Evolutionary conservation across 73 alveolate genomes (phyloP), one percentile per base, ranked within the genome.

Genomic region (Symbiodinium natans): DNA sequence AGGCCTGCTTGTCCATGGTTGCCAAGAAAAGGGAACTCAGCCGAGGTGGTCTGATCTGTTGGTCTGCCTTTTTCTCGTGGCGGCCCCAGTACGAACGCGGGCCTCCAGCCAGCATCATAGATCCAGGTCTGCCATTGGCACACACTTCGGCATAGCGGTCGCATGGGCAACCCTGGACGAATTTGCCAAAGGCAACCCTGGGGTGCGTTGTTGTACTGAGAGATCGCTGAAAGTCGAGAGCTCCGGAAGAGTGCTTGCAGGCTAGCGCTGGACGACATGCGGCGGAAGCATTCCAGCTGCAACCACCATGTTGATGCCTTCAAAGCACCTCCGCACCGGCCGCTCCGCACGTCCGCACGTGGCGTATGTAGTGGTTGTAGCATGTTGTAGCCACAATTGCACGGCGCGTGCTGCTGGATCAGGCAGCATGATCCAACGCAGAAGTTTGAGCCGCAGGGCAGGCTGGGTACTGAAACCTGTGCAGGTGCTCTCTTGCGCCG

Each of bases 191-290:
- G 97, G 97, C 95, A 23, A 33, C 31, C 40, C 39, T 34, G 34
- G 15, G 19, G 90, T 21, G 17, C 41, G 73, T 42, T 41, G n/a
- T n/a, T n/a, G n/a, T n/a, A n/a, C n/a, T n/a, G n/a, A n/a, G n/a
- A n/a, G n/a, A n/a, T n/a, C n/a, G 59, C 46, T 33, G 3, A 6
- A 52, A 41, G 9, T 11, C 82, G 17, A 48, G 54, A 40, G 15
- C 40, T 82, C n/a, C n/a, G n/a, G n/a, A n/a, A n/a, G n/a, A n/a
- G 6, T 46, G 59, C 59, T 52, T n/a, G 86, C 43, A 89, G 95
- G 95, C 97, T 90, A 36, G 95, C 97, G 25, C 75, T 90, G 87
- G 97, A 90, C 46, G 97, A 90, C 88, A 21, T 90, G 77, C 77
- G 52, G 27, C 4, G 19, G 77, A 90, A 68, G 97, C 85, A 25